Evolutionary conservation across 1,284 basidiomycete genomes (phyloP).

Genomic region (Trichosporon inkin): DNA sequence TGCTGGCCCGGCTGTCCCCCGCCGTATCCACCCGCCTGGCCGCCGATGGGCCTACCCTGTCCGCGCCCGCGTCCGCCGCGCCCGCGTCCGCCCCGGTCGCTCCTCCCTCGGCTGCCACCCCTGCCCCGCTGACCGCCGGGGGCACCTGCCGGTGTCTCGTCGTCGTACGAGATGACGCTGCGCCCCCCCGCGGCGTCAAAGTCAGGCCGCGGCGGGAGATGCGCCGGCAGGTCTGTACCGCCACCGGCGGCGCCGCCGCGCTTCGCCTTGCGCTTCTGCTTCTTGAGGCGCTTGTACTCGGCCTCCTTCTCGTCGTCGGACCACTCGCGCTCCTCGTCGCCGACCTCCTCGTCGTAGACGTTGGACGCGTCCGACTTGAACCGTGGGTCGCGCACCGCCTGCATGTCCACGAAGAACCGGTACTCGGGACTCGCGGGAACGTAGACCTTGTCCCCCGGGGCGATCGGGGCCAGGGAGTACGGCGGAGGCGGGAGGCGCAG

Average conservation of each 20-base stretch:
- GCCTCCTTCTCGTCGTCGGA: constrained; percentile 57
- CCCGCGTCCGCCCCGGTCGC: constrained; percentile 23
- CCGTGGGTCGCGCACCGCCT: constrained; percentile 50
- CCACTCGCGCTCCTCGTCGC: constrained; percentile 56
- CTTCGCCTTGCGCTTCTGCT: constrained; percentile 14
- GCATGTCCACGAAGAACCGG: constrained; percentile 53
- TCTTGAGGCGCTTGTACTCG: constrained; percentile 51
- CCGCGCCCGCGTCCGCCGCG: constrained; percentile 29
- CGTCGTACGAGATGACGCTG: constrained; percentile 25
- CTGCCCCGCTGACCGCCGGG: background rate
- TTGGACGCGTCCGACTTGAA: constrained; percentile 56
- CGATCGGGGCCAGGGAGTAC: constrained; percentile 36
- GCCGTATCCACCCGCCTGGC: background rate
- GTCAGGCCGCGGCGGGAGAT: constrained; percentile 36
- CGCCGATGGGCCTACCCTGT: constrained; percentile 9
- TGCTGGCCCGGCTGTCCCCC: background rate
- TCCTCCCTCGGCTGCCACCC: constrained; percentile 17
- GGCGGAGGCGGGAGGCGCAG: constrained; percentile 48
- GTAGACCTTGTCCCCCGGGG: constrained; percentile 42
- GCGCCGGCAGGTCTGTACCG: background rate
- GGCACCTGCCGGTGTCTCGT: constrained; percentile 4
- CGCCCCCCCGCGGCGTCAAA: constrained; percentile 30
- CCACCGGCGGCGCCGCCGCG: constrained; percentile 6
- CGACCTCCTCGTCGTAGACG: constrained; percentile 56
- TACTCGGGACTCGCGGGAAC: constrained; percentile 49